Conservation (phyloP, 768 basidiomycete species). For the Dentipellis sp. region DNA sequence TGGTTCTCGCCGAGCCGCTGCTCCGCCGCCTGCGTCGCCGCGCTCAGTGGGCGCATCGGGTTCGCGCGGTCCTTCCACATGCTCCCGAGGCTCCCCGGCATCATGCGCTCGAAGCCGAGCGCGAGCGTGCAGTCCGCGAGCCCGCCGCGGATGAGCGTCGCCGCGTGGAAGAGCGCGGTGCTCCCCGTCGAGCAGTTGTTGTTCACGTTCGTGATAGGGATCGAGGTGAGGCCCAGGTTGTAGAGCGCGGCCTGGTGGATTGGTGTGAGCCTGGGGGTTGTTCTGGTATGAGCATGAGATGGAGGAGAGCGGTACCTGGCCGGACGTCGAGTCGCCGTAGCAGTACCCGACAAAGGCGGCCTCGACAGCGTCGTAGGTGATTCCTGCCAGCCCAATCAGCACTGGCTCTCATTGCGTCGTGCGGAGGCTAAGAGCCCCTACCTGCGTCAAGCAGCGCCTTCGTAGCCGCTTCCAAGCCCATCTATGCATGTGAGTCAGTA, state of each 20-base stretch:
- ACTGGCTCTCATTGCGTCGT: not conserved
- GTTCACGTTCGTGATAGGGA: constrained; percentile 81
- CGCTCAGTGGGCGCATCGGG: constrained; percentile 38
- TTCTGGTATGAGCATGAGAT: not conserved
- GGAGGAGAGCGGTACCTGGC: constrained; percentile 38
- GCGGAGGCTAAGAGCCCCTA: constrained; percentile 12
- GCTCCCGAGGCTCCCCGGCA: constrained; percentile 56
- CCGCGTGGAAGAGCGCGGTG: constrained; percentile 67
- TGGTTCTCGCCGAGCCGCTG: constrained; percentile 44
- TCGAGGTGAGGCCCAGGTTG: constrained; percentile 73
- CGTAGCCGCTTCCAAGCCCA: constrained; percentile 81
- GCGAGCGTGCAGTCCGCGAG: constrained; percentile 70
- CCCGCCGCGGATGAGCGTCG: constrained; percentile 59
- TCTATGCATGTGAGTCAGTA: constrained; percentile 29
- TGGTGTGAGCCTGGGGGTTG: not conserved
- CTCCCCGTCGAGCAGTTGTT: constrained; percentile 84
- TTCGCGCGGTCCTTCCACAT: constrained; percentile 46
- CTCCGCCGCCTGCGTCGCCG: constrained; percentile 42
- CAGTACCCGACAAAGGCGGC: constrained; percentile 71
- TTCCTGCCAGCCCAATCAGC: constrained; percentile 33
- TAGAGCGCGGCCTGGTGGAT: constrained; percentile 59
- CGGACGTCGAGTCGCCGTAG: constrained; percentile 72
- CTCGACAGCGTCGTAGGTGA: constrained; percentile 71
- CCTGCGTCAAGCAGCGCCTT: constrained; percentile 84
- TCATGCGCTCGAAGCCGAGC: constrained; percentile 83